phyloP scores from a whole-genome alignment of 257 asterid genomes.

The Nicotiana paniculata region DNA sequence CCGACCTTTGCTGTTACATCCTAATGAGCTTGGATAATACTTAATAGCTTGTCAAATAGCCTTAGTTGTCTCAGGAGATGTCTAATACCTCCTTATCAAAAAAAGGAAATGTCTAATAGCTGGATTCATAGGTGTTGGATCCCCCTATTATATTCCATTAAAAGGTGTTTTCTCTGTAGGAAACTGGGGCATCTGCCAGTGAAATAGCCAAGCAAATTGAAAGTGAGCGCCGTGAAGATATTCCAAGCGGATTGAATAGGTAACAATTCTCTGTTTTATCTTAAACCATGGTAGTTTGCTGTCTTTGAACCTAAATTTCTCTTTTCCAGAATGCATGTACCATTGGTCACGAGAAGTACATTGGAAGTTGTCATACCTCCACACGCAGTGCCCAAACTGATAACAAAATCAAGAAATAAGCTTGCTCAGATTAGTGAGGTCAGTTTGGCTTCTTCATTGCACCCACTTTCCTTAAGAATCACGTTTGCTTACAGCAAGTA shows the following conservation, averaged over 20 bases:
- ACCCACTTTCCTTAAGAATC: background rate
- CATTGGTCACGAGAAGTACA: conserved; percentile 79
- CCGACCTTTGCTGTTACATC: background rate
- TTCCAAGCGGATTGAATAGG: conserved; percentile 57
- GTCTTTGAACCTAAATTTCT: background rate
- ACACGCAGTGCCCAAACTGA: conserved; percentile 69
- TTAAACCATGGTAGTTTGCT: background rate
- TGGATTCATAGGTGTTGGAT: background rate
- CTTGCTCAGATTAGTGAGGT: conserved; percentile 85
- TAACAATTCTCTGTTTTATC: conserved; percentile 17
- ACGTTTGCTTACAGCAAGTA: background rate
- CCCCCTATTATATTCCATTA: background rate
- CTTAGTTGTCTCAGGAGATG: background rate
- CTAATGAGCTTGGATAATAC: conserved; percentile 1
- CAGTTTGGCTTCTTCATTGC: conserved; percentile 9
- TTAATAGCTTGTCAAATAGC: background rate
- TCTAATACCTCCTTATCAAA: background rate
- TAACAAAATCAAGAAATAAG: conserved; percentile 62
- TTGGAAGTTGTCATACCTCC: conserved; percentile 87
- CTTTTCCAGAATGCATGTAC: conserved; percentile 48
- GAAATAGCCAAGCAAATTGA: conserved; percentile 50
- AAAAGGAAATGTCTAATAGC: background rate
- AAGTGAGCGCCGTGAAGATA: conserved; percentile 58
- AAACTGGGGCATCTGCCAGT: conserved; percentile 31
- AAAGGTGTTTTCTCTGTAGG: conserved; percentile 38